Base-by-base conservation (phyloP, 495 filamentous ascomycete genomes). In the Aspergillus conjunctus region DNA sequence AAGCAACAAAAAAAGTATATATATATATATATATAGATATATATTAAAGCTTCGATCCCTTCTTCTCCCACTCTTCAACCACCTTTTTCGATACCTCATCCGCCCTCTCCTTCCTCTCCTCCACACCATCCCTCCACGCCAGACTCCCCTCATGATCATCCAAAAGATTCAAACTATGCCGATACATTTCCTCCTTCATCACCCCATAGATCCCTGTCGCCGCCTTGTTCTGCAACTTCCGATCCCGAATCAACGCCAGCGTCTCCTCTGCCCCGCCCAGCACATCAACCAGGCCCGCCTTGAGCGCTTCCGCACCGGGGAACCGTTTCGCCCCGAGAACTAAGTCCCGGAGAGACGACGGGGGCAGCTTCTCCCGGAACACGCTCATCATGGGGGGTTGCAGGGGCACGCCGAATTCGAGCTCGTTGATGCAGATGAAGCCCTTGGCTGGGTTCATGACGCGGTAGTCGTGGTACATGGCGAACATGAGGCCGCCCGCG, bases 401-500 rank as follows among this genome's bases (percentile, higher is more conserved):
- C 11, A 94, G 78, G 9, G 88, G 86, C 0, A 87, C 85, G 15
- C 90, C 89, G 30, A 93, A 87, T 11, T 91, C 88, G 4, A 92
- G 73, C 71, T 93, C 91, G 67, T 93, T 92, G 46, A 93, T 67
- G 69, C 90, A 92, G 12, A 88, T 70, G 70, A 85, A 91, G 1
- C 90, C 90, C 31, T 81, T 79, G 4, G 76, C 26, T 0, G 87
- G 84, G 65, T 89, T 90, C 79, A 88, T 85, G 63, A 91, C 73
- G 4, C 90, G 84, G 71, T 93, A 93, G 71, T 93, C 90, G 76
- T 92, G 89, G 71, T 89, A 86, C 88, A 92, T 91, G 51, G 89
- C 87, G 7, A 90, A 72, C 87, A 93, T 92, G 61, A 92, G 74
- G 32, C 88, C 90, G 37, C 81, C 90, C 15, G 90, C 90, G 69